Conservation (phyloP, 1,284 basidiomycete species). For the Rhodotorula sp. region DNA sequence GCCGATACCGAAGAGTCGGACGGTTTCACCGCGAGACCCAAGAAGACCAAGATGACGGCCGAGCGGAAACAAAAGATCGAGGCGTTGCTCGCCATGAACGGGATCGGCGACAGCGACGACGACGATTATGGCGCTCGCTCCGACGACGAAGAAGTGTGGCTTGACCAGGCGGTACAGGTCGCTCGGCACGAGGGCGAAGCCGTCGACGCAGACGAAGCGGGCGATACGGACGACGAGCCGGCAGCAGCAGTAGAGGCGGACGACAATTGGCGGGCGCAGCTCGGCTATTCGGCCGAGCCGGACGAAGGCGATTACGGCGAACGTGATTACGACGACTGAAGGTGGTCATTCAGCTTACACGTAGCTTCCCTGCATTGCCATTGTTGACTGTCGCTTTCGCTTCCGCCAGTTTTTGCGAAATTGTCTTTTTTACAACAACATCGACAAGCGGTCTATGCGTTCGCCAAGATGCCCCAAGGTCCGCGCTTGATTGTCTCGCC, state of each 20-base stretch:
- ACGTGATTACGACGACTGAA: neutral
- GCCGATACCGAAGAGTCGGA: neutral
- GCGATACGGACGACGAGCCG: neutral
- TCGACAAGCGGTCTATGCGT: no score
- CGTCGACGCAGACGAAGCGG: neutral
- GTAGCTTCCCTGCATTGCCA: neutral
- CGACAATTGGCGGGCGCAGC: neutral
- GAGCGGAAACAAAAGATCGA: constrained; percentile 10
- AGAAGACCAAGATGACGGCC: constrained; percentile 14
- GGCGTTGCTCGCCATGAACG: constrained; percentile 9
- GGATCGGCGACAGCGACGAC: constrained; percentile 1
- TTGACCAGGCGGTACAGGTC: constrained; percentile 4
- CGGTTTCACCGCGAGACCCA: constrained; percentile 6
- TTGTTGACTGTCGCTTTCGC: neutral
- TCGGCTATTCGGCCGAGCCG: neutral
- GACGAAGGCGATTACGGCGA: neutral
- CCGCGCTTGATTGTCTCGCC: constrained; percentile 43
- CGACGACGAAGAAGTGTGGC: neutral
- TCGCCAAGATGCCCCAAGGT: neutral
- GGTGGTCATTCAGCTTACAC: no score
- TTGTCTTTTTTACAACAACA: neutral
- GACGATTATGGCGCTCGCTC: constrained; percentile 1
- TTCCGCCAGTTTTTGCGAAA: neutral
- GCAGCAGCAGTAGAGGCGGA: neutral
- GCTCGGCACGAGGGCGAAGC: constrained; percentile 15